Evolutionary conservation across 129 eudicot species (phyloP).

Genomic region (Cynara cardunculus): DNA sequence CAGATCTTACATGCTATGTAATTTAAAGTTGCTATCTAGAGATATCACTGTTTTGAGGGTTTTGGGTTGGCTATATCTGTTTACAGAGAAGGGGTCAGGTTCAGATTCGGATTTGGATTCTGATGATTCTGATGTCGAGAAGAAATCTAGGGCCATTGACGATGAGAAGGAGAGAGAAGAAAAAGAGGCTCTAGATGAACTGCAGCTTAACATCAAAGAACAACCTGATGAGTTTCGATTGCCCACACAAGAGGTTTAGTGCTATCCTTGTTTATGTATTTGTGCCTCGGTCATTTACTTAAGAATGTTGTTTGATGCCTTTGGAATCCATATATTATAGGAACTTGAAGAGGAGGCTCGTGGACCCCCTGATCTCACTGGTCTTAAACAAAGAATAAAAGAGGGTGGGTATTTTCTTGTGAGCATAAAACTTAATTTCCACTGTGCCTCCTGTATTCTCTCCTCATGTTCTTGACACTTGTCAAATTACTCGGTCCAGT

Average conservation of each 20-base stretch:
- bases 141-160: constrained; percentile 52
- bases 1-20: background rate
- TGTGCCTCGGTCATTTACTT: background rate
- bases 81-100: constrained; percentile 48
- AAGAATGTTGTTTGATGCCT: background rate
- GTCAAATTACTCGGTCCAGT: constrained; percentile 34
- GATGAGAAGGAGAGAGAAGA: constrained; percentile 35
- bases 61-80: constrained; percentile 3
- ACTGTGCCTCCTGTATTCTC: background rate
- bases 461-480: background rate
- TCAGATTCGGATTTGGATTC: constrained; percentile 58
- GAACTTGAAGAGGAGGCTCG: constrained; percentile 78
- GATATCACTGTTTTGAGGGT: background rate
- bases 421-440: background rate
- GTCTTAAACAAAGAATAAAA: constrained; percentile 86
- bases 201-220: constrained; percentile 64
- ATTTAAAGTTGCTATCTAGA: background rate
- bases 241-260: constrained; percentile 66
- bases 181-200: constrained; percentile 52
- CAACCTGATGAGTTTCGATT: constrained; percentile 76
- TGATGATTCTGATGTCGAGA: constrained; percentile 48
- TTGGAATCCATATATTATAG: constrained; percentile 30
- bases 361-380: constrained; percentile 84
- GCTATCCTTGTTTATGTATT: background rate
- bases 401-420: constrained; percentile 51